A percentile compares a stretch with the other conserved stretches of the same genome.
Conservation (phyloP, 2,329 filamentous ascomycete species). For the Fusarium siculi region DNA sequence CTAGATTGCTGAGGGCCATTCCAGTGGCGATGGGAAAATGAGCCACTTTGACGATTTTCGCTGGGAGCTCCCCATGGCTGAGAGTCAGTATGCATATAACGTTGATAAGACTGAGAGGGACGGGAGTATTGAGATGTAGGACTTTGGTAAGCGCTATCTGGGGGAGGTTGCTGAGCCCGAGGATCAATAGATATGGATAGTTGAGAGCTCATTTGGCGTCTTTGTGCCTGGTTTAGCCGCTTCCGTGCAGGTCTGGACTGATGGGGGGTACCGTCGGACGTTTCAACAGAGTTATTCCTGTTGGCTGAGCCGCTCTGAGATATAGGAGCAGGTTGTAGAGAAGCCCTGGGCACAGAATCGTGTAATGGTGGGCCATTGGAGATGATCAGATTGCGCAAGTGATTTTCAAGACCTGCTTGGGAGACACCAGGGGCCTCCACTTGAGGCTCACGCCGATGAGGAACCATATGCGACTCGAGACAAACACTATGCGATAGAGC, state of each 20-base stretch:
- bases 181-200: slow-evolving; percentile 66
- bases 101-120: slow-evolving; percentile 37
- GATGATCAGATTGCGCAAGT: slow-evolving; percentile 69
- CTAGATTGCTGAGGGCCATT: slow-evolving; percentile 32
- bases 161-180: slow-evolving; percentile 48
- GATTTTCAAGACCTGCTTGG: slow-evolving; percentile 60
- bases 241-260: slow-evolving; percentile 54
- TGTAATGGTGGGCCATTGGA: slow-evolving; percentile 54
- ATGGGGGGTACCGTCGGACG: slow-evolving; percentile 15
- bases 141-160: slow-evolving; percentile 46
- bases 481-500: neutral
- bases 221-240: slow-evolving; percentile 71
- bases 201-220: slow-evolving; percentile 70
- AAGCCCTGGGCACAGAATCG: slow-evolving; percentile 7
- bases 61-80: slow-evolving; percentile 28
- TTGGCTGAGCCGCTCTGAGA: neutral
- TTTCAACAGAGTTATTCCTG: neutral
- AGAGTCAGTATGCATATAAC: slow-evolving; percentile 37
- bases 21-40: slow-evolving; percentile 36
- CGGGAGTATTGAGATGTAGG: slow-evolving; percentile 44
- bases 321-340: slow-evolving; percentile 3
- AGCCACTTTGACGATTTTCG: slow-evolving; percentile 24
- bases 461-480: slow-evolving; percentile 5
- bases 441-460: slow-evolving; percentile 12
- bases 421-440: slow-evolving; percentile 1